A percentile compares a stretch with the other conserved stretches of the same genome.
These are phyloP conservation scores for Triangularia setosa DNA, from an alignment of 2,329 filamentous ascomycete genomes.

Conservation along the genomic window DNA sequence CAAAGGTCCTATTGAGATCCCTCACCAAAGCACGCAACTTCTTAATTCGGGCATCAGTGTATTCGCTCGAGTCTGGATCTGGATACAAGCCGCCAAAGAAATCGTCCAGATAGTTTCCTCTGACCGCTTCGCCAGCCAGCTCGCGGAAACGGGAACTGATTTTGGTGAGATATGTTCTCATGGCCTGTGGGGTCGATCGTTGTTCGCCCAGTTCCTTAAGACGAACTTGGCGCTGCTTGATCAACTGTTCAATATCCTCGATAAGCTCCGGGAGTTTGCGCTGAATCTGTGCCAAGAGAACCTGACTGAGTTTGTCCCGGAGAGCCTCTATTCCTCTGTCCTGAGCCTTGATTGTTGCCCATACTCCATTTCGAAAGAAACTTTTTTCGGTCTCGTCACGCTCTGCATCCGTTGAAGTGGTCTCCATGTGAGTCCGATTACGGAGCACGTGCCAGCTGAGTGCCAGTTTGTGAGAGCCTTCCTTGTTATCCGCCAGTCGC, in stretches of 20 bases:
- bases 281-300: conserved; percentile 33
- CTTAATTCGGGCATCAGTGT: conserved; percentile 14
- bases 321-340: conserved; percentile 36
- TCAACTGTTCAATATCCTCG: conserved; percentile 25
- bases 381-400: conserved; percentile 19
- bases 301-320: conserved; percentile 35
- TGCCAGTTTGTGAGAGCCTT: conserved; percentile 15
- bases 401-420: conserved; percentile 16
- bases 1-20: conserved; percentile 32
- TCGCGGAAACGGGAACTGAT: conserved; percentile 37
- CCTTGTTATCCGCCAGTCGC: conserved; percentile 34
- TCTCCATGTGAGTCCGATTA: conserved; percentile 33
- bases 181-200: conserved; percentile 26
- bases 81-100: conserved; percentile 36
- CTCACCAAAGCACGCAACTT: conserved; percentile 33
- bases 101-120: conserved; percentile 37
- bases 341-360: conserved; percentile 28
- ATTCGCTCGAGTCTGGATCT: conserved; percentile 20
- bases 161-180: conserved; percentile 32
- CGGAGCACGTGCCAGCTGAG: conserved; percentile 40
- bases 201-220: conserved; percentile 24
- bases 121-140: conserved; percentile 36
- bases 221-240: conserved; percentile 20
- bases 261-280: conserved; percentile 30
- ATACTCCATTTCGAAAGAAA: conserved; percentile 25